Evolutionary conservation across 2,329 filamentous ascomycete genomes (phyloP).

Genomic region (Curvularia sp.): DNA sequence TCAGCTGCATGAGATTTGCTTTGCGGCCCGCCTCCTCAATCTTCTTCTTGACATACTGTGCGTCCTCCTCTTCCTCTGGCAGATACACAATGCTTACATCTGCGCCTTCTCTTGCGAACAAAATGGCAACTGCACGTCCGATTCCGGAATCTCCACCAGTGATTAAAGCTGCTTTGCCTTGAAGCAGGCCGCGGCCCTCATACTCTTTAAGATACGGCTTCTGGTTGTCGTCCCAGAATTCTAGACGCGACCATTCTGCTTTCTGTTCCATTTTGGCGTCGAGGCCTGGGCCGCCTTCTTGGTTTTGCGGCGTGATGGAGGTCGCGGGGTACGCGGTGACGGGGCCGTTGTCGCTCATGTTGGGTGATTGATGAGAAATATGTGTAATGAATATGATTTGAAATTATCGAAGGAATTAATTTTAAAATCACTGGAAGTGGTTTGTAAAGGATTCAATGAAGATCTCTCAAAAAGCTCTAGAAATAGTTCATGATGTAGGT

Average conservation of each 20-base stretch:
- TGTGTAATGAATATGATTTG: neutral
- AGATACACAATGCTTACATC: conserved; percentile 74
- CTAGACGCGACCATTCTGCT: conserved; percentile 30
- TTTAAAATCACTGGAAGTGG: neutral
- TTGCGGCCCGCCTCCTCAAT: conserved; percentile 70
- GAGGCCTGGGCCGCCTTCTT: conserved; percentile 27
- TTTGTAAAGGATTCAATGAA: neutral
- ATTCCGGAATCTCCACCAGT: conserved; percentile 82
- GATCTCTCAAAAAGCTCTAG: conserved; percentile 1
- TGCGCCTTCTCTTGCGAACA: conserved; percentile 81
- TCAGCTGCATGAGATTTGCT: conserved; percentile 51
- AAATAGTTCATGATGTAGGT: conserved; percentile 8
- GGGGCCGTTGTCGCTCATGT: conserved; percentile 22
- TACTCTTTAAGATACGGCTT: conserved; percentile 34
- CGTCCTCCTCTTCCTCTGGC: conserved; percentile 75
- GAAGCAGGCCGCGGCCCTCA: conserved; percentile 26
- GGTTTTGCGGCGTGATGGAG: conserved; percentile 24
- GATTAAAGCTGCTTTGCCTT: conserved; percentile 61
- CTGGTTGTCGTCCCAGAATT: conserved; percentile 31
- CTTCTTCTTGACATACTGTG: conserved; percentile 71
- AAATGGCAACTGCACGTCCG: conserved; percentile 72
- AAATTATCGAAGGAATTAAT: neutral
- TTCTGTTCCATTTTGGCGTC: conserved; percentile 26
- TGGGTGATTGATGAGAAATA: conserved; percentile 2
- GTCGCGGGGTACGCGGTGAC: conserved; percentile 30